Percentiles rank a stretch among this genome's conserved stretches.
Conservation (phyloP, 2,329 filamentous ascomycete species). For the Eutypella sp. region DNA sequence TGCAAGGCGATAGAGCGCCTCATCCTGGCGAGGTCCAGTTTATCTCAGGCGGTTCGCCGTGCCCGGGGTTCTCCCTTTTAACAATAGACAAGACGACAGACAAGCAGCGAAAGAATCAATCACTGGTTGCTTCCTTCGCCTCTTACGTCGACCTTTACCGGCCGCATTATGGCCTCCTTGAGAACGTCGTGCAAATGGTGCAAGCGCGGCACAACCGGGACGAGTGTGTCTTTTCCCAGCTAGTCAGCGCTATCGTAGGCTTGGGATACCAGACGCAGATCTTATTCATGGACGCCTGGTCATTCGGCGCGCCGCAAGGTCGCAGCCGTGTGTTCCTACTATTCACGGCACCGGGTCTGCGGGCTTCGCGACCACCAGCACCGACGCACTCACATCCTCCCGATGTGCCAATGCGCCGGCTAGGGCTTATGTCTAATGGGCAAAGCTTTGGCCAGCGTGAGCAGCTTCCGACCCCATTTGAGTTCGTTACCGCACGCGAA, state of each 20-base stretch:
- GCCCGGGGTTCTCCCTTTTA: slow-evolving; percentile 66
- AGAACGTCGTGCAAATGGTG: slow-evolving; percentile 70
- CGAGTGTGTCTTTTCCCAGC: slow-evolving; percentile 66
- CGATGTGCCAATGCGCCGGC: slow-evolving; percentile 19
- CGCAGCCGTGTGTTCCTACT: slow-evolving; percentile 66
- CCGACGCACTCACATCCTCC: slow-evolving; percentile 60
- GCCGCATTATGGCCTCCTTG: slow-evolving; percentile 69
- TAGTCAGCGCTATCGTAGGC: slow-evolving; percentile 68
- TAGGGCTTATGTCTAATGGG: slow-evolving; percentile 58
- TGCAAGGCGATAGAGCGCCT: slow-evolving; percentile 51
- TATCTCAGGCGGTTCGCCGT: slow-evolving; percentile 70
- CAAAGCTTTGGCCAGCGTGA: slow-evolving; percentile 52
- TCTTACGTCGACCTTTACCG: slow-evolving; percentile 70
- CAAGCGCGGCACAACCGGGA: slow-evolving; percentile 38
- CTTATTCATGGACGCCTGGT: slow-evolving; percentile 64
- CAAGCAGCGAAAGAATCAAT: slow-evolving; percentile 63
- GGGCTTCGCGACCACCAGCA: slow-evolving; percentile 49
- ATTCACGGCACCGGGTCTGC: slow-evolving; percentile 62
- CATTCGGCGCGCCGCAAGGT: slow-evolving; percentile 60
- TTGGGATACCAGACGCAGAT: slow-evolving; percentile 73
- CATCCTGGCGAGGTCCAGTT: slow-evolving; percentile 60
- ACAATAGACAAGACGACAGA: slow-evolving; percentile 54
- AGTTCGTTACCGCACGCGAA: slow-evolving; percentile 47
- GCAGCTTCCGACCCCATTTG: slow-evolving; percentile 53
- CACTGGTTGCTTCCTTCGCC: slow-evolving; percentile 70